These are phyloP conservation scores for Phytophthora quininea DNA, from an alignment of 352 stramenopile species.

Conservation along the genomic window DNA sequence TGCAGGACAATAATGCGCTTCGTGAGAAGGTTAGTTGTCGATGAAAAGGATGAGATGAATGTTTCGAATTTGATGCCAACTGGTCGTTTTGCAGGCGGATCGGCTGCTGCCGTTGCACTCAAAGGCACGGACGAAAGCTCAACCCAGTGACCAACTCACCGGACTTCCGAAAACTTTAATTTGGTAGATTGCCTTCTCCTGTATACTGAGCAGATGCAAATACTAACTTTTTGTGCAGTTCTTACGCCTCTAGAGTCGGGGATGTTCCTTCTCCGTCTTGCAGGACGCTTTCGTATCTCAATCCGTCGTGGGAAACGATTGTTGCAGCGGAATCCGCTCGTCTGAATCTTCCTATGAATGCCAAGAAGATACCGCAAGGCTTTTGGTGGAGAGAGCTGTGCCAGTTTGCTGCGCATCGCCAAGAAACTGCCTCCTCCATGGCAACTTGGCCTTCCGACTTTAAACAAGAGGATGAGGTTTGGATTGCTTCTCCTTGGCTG, in stretches of 20 bases:
- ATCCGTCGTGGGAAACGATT: conserved; percentile 28
- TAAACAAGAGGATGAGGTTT: conserved; percentile 53
- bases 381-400: conserved; percentile 40
- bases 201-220: neutral
- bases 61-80: neutral
- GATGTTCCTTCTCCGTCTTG: conserved; percentile 36
- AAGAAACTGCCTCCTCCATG: conserved; percentile 2
- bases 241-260: conserved; percentile 39
- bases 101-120: conserved; percentile 20
- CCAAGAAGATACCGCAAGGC: conserved; percentile 8
- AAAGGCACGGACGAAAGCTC: conserved; percentile 11
- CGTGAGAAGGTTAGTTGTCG: conserved; percentile 17
- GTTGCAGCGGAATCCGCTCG: conserved; percentile 10
- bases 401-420: conserved; percentile 32
- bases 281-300: conserved; percentile 38
- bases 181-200: conserved; percentile 22
- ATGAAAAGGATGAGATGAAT: neutral
- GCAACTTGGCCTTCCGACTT: conserved; percentile 23
- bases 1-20: conserved; percentile 16
- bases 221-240: conserved; percentile 18
- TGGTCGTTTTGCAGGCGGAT: conserved; percentile 11
- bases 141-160: conserved; percentile 4
- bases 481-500: neutral
- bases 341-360: conserved; percentile 10
- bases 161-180: conserved; percentile 27